Conservation (phyloP, 1,139 yeast genomes). For the Blastobotrys persicus region DNA sequence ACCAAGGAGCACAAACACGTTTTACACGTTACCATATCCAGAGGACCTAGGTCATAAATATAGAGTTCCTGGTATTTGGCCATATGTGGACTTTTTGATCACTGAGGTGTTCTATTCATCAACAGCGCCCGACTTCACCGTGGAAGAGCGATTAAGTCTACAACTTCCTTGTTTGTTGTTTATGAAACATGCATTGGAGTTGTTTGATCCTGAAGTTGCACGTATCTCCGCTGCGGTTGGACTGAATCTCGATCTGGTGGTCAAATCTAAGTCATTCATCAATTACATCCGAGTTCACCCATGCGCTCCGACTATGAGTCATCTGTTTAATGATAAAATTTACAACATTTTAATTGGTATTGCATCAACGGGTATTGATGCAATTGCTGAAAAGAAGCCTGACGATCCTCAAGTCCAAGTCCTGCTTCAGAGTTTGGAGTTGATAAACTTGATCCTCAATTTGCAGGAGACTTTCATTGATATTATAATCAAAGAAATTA, state of each 20-base stretch:
- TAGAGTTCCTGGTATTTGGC: slow-evolving; percentile 71
- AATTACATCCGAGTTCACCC: slow-evolving; percentile 57
- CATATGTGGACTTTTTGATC: slow-evolving; percentile 71
- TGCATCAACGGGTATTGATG: slow-evolving; percentile 56
- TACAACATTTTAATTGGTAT: slow-evolving; percentile 56
- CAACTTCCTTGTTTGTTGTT: slow-evolving; percentile 55
- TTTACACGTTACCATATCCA: slow-evolving; percentile 54
- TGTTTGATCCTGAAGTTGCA: slow-evolving; percentile 64
- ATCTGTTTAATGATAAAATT: slow-evolving; percentile 57
- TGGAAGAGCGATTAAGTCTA: slow-evolving; percentile 45
- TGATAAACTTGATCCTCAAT: slow-evolving; percentile 51
- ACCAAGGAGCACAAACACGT: slow-evolving; percentile 27
- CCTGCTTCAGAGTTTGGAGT: slow-evolving; percentile 40
- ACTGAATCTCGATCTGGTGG: slow-evolving; percentile 51
- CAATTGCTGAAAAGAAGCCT: slow-evolving; percentile 43
- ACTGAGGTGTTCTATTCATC: slow-evolving; percentile 60
- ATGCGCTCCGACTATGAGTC: slow-evolving; percentile 62
- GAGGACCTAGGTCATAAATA: slow-evolving; percentile 58
- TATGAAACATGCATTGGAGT: slow-evolving; percentile 51
- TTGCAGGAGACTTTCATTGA: slow-evolving; percentile 47
- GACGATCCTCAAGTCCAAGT: slow-evolving; percentile 39
- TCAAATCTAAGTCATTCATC: slow-evolving; percentile 42
- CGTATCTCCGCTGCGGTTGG: slow-evolving; percentile 47
- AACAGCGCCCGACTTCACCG: slow-evolving; percentile 33
- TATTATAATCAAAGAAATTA: slow-evolving; percentile 27